These are phyloP conservation scores for Metschnikowia drakensbergensis DNA, from an alignment of 805 yeast genomes.

Conservation along the genomic window DNA sequence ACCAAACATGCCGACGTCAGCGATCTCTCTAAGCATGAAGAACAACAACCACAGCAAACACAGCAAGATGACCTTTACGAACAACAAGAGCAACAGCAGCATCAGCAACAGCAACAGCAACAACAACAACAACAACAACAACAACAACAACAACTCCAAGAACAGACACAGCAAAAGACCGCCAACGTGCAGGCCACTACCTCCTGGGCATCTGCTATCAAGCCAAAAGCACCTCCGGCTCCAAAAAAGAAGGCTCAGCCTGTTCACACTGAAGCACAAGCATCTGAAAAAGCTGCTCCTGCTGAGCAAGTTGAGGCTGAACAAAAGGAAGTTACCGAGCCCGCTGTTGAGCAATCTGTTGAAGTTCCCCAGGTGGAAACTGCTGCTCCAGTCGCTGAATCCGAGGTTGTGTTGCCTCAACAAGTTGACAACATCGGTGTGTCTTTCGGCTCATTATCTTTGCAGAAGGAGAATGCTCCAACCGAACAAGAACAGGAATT, in stretches of 20 bases:
- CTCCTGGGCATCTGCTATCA: slow-evolving; percentile 70
- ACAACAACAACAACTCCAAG: slow-evolving; percentile 34
- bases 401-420: slow-evolving; percentile 51
- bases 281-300: slow-evolving; percentile 9
- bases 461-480: slow-evolving; percentile 34
- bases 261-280: slow-evolving; percentile 23
- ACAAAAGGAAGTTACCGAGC: slow-evolving; percentile 1
- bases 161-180: slow-evolving; percentile 4
- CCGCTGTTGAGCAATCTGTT: slow-evolving; percentile 14
- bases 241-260: slow-evolving; percentile 26
- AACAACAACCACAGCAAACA: slow-evolving; percentile 1
- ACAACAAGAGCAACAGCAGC: slow-evolving; percentile 50
- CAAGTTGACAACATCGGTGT: slow-evolving; percentile 50
- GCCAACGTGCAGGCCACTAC: slow-evolving; percentile 15
- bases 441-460: slow-evolving; percentile 58
- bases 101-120: slow-evolving; percentile 21
- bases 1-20: slow-evolving; percentile 3
- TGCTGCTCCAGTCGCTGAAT: slow-evolving; percentile 35
- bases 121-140: slow-evolving; percentile 45
- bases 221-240: slow-evolving; percentile 42
- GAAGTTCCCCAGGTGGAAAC: slow-evolving; percentile 7
- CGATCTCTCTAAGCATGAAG: slow-evolving; percentile 5
- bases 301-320: slow-evolving; percentile 17
- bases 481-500: slow-evolving; percentile 18
- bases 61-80: slow-evolving; percentile 1